Conservation (phyloP, 2,329 filamentous ascomycete species). For the Ophiognomonia clavigignenti-juglandacearum region DNA sequence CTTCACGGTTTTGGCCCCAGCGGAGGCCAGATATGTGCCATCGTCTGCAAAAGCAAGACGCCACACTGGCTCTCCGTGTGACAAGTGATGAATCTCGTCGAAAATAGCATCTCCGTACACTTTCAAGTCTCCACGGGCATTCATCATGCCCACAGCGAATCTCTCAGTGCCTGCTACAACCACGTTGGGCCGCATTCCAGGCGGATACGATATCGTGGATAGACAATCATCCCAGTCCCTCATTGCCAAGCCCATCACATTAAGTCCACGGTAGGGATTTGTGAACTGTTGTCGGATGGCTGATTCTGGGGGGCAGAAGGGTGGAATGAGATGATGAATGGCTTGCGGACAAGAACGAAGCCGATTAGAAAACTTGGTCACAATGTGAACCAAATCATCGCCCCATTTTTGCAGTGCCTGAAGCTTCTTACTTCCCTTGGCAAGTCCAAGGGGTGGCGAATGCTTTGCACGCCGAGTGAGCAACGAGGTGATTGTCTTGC, state of each 20-base stretch:
- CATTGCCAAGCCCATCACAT: constrained; percentile 13
- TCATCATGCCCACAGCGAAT: constrained; percentile 18
- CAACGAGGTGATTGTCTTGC: constrained; percentile 17
- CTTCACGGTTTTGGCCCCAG: constrained; percentile 12
- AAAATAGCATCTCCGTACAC: constrained; percentile 1
- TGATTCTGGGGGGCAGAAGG: constrained; percentile 22
- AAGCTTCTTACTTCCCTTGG: constrained; percentile 8
- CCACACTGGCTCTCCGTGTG: constrained; percentile 17
- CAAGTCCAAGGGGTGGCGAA: constrained; percentile 1
- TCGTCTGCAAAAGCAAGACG: constrained; percentile 17
- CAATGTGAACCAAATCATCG: constrained; percentile 19
- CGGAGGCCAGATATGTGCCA: constrained; percentile 14
- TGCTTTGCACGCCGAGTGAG: constrained; percentile 13
- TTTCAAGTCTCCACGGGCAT: background rate
- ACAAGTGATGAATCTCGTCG: background rate
- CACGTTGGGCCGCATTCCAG: constrained; percentile 2
- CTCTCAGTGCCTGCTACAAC: constrained; percentile 6
- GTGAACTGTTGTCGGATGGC: constrained; percentile 19
- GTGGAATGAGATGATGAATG: constrained; percentile 22
- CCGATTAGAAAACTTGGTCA: constrained; percentile 19
- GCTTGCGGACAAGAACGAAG: constrained; percentile 13
- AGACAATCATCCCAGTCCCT: constrained; percentile 22
- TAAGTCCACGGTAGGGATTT: constrained; percentile 16
- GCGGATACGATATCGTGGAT: constrained; percentile 18
- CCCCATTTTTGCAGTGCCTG: constrained; percentile 20